A percentile compares a stretch with the other conserved stretches of the same genome.
These are phyloP conservation scores for Pyrrhoderma noxium DNA, from an alignment of 1,284 basidiomycete genomes.

Conservation along the genomic window DNA sequence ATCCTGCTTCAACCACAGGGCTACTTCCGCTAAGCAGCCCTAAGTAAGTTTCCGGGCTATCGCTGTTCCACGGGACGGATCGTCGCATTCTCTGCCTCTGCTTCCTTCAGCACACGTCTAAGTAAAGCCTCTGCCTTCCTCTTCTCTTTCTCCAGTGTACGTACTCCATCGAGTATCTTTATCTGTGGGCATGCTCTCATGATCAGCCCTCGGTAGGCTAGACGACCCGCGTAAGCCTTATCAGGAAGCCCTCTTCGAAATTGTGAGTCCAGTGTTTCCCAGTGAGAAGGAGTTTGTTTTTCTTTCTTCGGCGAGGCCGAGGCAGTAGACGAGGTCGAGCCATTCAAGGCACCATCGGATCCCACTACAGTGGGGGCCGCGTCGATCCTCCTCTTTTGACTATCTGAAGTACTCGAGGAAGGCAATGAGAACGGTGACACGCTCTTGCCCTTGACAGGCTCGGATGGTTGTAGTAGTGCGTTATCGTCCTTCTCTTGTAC, in stretches of 20 bases:
- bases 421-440: conserved; percentile 8
- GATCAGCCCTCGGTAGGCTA: conserved; percentile 82
- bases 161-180: conserved; percentile 74
- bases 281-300: conserved; percentile 32
- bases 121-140: conserved; percentile 70
- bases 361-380: conserved; percentile 7
- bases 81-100: conserved; percentile 1
- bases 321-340: background rate
- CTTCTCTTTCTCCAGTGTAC: conserved; percentile 72
- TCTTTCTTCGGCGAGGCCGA: conserved; percentile 26
- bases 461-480: conserved; percentile 53
- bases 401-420: background rate
- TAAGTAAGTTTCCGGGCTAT: background rate
- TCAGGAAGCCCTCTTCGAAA: conserved; percentile 87
- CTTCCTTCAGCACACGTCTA: conserved; percentile 36
- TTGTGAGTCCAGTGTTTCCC: conserved; percentile 74
- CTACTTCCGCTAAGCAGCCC: too few species aligned
- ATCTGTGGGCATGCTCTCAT: conserved; percentile 68
- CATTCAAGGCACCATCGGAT: background rate
- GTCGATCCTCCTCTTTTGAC: conserved; percentile 4
- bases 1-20: too few species aligned
- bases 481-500: conserved; percentile 53
- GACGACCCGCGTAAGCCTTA: conserved; percentile 74
- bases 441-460: conserved; percentile 22
- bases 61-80: conserved; percentile 1